phyloP scores from a whole-genome alignment of 2,329 filamentous ascomycete genomes.

The Mycosphaerella arachidis region DNA sequence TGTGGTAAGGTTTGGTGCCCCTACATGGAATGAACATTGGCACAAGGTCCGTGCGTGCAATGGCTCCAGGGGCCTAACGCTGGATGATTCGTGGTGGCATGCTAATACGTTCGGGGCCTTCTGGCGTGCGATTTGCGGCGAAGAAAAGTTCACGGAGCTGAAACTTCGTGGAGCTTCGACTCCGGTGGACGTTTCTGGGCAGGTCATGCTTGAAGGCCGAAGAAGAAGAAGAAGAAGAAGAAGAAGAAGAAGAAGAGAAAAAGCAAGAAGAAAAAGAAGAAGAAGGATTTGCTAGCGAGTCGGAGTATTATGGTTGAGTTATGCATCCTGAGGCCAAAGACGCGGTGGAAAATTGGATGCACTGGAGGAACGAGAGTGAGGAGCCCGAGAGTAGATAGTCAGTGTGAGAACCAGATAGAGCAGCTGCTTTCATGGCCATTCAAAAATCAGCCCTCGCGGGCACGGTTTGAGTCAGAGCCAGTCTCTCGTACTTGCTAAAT shows the following conservation, averaged over 20 bases:
- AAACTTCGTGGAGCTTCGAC: neutral
- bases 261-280: neutral
- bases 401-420: no score
- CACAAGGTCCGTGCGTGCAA: neutral
- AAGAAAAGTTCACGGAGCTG: neutral
- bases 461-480: no score
- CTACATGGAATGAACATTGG: neutral
- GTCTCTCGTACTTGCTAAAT: no score
- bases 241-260: neutral
- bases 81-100: neutral
- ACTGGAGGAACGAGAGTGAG: no score
- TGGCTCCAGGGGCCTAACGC: neutral
- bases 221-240: neutral
- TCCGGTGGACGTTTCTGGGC: neutral
- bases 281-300: neutral
- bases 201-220: neutral
- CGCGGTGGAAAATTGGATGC: no score
- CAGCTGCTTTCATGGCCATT: no score
- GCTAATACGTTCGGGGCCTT: neutral
- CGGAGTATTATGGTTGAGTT: no score
- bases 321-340: no score
- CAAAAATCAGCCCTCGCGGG: no score
- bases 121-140: neutral
- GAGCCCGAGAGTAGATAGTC: no score
- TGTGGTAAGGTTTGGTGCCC: neutral